Evolutionary conservation across 257 asterid species (phyloP).

Genomic region (Salvia splendens): DNA sequence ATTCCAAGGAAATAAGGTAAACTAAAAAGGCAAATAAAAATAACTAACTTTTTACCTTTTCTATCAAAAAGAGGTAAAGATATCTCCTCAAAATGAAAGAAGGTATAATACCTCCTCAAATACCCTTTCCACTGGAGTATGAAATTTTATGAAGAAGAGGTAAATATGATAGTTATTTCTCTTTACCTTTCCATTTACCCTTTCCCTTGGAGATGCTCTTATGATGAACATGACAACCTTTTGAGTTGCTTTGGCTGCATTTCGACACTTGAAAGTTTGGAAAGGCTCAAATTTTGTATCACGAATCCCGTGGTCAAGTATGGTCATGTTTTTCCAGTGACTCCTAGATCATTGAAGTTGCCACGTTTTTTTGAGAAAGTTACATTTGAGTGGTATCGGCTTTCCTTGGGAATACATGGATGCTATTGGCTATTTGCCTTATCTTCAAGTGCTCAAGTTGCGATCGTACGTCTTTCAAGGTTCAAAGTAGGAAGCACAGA

Average conservation of each 20-base stretch:
- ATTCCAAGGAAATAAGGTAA: too few relatives aligned
- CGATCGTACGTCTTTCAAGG: constrained; percentile 9
- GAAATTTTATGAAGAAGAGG: too few relatives aligned
- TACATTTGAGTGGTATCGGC: neutral
- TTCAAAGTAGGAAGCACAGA: constrained; percentile 10
- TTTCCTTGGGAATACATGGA: neutral
- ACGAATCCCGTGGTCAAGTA: neutral
- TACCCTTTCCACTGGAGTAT: too few relatives aligned
- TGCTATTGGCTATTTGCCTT: neutral
- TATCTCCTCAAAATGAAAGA: too few relatives aligned
- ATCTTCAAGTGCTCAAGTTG: neutral
- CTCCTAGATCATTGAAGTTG: neutral
- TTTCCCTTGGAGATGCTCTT: too few relatives aligned
- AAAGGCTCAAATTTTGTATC: neutral
- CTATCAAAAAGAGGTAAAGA: too few relatives aligned
- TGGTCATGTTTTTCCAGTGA: neutral
- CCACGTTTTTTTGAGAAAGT: neutral
- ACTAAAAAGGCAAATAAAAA: too few relatives aligned
- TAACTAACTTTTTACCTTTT: too few relatives aligned
- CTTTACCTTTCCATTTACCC: too few relatives aligned
- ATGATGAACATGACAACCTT: neutral
- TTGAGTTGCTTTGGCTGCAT: neutral
- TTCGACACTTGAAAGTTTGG: neutral
- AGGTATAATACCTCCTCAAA: too few relatives aligned
- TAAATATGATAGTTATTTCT: too few relatives aligned